Conservation (phyloP, 2,329 filamentous ascomycete species). For the Trichoderma breve region DNA sequence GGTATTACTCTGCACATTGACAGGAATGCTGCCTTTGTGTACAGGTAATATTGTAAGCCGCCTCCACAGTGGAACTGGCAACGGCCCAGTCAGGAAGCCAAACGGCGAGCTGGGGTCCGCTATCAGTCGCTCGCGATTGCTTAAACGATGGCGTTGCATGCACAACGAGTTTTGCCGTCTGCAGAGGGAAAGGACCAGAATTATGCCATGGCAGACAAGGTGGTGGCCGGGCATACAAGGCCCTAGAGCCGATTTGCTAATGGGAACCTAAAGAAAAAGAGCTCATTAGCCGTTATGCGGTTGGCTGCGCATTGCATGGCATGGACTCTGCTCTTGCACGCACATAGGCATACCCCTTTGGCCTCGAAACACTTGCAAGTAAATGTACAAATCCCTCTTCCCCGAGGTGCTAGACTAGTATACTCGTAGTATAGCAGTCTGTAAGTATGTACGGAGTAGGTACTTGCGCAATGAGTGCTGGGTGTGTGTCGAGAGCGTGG, state of each 20-base stretch:
- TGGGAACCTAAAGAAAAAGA: background rate
- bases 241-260: slow-evolving; percentile 1
- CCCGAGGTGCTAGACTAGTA: background rate
- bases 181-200: slow-evolving; percentile 8
- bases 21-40: slow-evolving; percentile 6
- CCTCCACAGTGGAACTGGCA: slow-evolving; percentile 16
- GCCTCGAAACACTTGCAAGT: background rate
- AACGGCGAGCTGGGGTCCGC: slow-evolving; percentile 1
- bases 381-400: background rate
- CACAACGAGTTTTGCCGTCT: slow-evolving; percentile 16
- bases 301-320: slow-evolving; percentile 10
- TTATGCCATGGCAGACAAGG: slow-evolving; percentile 10
- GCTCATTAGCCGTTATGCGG: slow-evolving; percentile 15
- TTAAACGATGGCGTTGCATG: slow-evolving; percentile 15
- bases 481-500: background rate
- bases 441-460: background rate
- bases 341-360: background rate
- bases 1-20: slow-evolving; percentile 7
- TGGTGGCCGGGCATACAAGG: slow-evolving; percentile 4
- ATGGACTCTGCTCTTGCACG: background rate
- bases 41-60: slow-evolving; percentile 13
- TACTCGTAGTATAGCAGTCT: background rate
- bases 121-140: slow-evolving; percentile 10
- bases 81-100: slow-evolving; percentile 4
- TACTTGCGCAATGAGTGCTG: background rate